These are phyloP conservation scores for Paraconiothyrium brasiliense DNA, from an alignment of 2,329 filamentous ascomycete species.

Conservation along the genomic window DNA sequence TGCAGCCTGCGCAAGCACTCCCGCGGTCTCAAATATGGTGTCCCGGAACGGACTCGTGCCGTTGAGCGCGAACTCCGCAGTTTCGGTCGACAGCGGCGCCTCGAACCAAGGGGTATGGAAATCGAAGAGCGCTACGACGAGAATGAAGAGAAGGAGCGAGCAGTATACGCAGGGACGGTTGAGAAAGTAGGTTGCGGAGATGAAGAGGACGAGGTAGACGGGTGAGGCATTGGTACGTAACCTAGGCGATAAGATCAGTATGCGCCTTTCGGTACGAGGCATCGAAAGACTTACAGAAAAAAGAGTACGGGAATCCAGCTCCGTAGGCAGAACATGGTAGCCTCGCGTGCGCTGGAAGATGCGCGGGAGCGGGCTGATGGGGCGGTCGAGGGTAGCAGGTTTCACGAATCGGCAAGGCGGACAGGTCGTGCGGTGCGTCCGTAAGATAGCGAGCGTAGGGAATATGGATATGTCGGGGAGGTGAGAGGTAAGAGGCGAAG, in stretches of 20 bases:
- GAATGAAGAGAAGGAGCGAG: slow-evolving; percentile 91
- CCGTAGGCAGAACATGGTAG: slow-evolving; percentile 71
- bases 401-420: neutral
- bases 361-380: slow-evolving; percentile 7
- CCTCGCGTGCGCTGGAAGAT: slow-evolving; percentile 17
- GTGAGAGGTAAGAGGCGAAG: slow-evolving; percentile 4
- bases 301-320: slow-evolving; percentile 63
- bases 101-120: slow-evolving; percentile 93
- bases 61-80: slow-evolving; percentile 43
- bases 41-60: slow-evolving; percentile 56
- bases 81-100: slow-evolving; percentile 63
- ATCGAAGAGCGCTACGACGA: slow-evolving; percentile 96
- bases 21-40: slow-evolving; percentile 71
- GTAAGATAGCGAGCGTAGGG: neutral
- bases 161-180: slow-evolving; percentile 98
- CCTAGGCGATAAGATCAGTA: slow-evolving; percentile 27
- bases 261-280: neutral
- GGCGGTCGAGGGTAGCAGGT: neutral
- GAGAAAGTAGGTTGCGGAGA: slow-evolving; percentile 93
- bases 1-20: slow-evolving; percentile 72
- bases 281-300: slow-evolving; percentile 57
- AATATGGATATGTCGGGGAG: slow-evolving; percentile 1
- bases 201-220: slow-evolving; percentile 61
- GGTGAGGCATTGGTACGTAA: slow-evolving; percentile 58
- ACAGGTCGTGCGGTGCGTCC: neutral